phyloP scores from a whole-genome alignment of 2,329 filamentous ascomycete genomes.

The Corynespora cassiicola region DNA sequence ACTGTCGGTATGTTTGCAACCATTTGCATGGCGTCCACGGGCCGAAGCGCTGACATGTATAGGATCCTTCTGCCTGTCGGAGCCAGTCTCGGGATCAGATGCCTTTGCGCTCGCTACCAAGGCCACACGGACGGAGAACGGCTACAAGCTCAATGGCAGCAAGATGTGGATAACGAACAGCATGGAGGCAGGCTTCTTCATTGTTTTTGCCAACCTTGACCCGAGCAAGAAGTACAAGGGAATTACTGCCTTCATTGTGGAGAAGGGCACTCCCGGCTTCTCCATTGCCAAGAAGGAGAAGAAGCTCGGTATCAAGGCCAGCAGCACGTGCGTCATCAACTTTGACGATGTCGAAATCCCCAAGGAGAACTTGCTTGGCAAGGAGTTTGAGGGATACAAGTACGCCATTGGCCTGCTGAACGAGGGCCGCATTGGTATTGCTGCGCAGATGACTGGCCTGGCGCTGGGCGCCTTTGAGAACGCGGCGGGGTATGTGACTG shows the following conservation, averaged over 20 bases:
- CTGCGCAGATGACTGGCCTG: slow-evolving; percentile 97
- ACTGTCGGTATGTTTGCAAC: slow-evolving; percentile 67
- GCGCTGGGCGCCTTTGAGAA: slow-evolving; percentile 96
- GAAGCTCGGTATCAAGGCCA: slow-evolving; percentile 96
- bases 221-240: slow-evolving; percentile 94
- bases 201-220: slow-evolving; percentile 96
- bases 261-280: slow-evolving; percentile 89
- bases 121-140: slow-evolving; percentile 80
- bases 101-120: slow-evolving; percentile 94
- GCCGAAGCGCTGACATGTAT: slow-evolving; percentile 9
- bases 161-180: slow-evolving; percentile 99
- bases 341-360: slow-evolving; percentile 96
- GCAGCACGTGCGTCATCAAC: slow-evolving; percentile 95
- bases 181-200: slow-evolving; percentile 91
- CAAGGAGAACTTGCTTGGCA: slow-evolving; percentile 84
- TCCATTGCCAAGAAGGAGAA: slow-evolving; percentile 99
- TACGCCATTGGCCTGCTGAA: slow-evolving; percentile 95
- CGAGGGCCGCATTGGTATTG: slow-evolving; percentile 96
- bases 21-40: background rate
- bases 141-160: slow-evolving; percentile 85
- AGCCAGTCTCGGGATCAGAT: slow-evolving; percentile 91
- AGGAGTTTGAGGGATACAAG: slow-evolving; percentile 94
- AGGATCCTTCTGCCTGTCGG: slow-evolving; percentile 88
- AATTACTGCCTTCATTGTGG: slow-evolving; percentile 93
- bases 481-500: slow-evolving; percentile 70